These are phyloP conservation scores for Oryza glumipatula DNA, from an alignment of 176 grass and related monocot genomes.

Conservation along the genomic window DNA sequence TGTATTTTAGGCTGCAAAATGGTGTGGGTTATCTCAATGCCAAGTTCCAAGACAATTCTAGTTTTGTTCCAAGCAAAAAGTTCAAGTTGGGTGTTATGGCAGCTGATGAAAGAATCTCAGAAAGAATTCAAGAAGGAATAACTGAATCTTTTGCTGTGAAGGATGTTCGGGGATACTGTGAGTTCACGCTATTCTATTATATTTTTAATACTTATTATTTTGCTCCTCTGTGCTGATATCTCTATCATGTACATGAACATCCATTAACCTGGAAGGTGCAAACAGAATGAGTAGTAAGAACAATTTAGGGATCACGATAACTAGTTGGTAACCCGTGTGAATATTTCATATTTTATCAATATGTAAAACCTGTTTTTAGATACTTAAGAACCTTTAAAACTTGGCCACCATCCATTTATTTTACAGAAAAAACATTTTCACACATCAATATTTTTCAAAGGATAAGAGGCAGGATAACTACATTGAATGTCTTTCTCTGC, in stretches of 20 bases:
- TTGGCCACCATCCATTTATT: neutral
- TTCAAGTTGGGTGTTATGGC: slow-evolving; percentile 41
- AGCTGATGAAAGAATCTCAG: slow-evolving; percentile 33
- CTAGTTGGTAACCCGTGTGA: too few relatives aligned
- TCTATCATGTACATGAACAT: too few relatives aligned
- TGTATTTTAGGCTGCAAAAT: slow-evolving; percentile 19
- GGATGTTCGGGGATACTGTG: slow-evolving; percentile 10
- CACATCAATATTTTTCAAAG: neutral
- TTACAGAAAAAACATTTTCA: neutral
- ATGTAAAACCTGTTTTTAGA: too few relatives aligned
- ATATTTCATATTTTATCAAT: too few relatives aligned
- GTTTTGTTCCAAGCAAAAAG: slow-evolving; percentile 32
- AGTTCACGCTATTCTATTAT: neutral
- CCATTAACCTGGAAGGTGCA: too few relatives aligned
- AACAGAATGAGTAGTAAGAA: too few relatives aligned
- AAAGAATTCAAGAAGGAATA: slow-evolving; percentile 41
- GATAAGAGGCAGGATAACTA: neutral
- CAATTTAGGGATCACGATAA: too few relatives aligned
- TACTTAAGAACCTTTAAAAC: neutral
- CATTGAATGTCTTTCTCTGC: neutral
- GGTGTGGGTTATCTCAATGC: slow-evolving; percentile 9
- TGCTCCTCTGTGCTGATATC: too few relatives aligned
- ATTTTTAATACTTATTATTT: neutral
- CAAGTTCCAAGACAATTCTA: slow-evolving; percentile 43
- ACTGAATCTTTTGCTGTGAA: slow-evolving; percentile 32